Evolutionary conservation across 495 filamentous ascomycete genomes (phyloP).

Genomic region (Penicillium simplicissimum): DNA sequence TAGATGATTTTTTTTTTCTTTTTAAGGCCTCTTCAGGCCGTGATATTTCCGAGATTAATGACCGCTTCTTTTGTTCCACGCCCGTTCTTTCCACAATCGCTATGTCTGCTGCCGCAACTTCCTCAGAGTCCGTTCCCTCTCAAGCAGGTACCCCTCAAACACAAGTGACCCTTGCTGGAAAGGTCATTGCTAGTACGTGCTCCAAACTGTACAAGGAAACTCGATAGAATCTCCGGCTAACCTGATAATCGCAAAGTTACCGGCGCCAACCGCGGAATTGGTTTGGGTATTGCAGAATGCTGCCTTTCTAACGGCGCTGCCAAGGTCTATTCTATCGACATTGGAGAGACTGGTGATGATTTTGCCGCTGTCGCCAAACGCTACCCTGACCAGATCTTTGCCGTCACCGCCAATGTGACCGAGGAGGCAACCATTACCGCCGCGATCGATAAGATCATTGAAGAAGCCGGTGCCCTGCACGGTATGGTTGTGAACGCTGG

Average conservation of each 20-base stretch:
- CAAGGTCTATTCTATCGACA: slow-evolving; percentile 44
- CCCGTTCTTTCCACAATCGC: background rate
- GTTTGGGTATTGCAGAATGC: slow-evolving; percentile 40
- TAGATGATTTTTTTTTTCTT: background rate
- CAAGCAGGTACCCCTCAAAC: slow-evolving; percentile 18
- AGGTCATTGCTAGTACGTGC: slow-evolving; percentile 29
- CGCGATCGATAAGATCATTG: slow-evolving; percentile 40
- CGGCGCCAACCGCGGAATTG: slow-evolving; percentile 44
- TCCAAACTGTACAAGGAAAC: background rate
- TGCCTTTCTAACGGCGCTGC: slow-evolving; percentile 42
- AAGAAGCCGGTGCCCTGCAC: slow-evolving; percentile 34
- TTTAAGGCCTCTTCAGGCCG: background rate
- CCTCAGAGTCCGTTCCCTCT: background rate
- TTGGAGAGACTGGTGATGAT: slow-evolving; percentile 40
- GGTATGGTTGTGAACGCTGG: slow-evolving; percentile 45
- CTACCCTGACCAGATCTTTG: slow-evolving; percentile 33
- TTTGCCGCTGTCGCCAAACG: slow-evolving; percentile 33
- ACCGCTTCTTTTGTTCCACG: background rate
- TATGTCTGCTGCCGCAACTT: slow-evolving; percentile 13
- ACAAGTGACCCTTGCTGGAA: slow-evolving; percentile 22
- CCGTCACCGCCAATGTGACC: slow-evolving; percentile 40
- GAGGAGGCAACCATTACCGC: slow-evolving; percentile 36
- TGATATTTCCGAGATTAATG: background rate
- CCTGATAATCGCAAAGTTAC: slow-evolving; percentile 21
- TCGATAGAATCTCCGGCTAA: too few species aligned